phyloP scores from a whole-genome alignment of 1,284 basidiomycete species.

The Meira nashicola region DNA sequence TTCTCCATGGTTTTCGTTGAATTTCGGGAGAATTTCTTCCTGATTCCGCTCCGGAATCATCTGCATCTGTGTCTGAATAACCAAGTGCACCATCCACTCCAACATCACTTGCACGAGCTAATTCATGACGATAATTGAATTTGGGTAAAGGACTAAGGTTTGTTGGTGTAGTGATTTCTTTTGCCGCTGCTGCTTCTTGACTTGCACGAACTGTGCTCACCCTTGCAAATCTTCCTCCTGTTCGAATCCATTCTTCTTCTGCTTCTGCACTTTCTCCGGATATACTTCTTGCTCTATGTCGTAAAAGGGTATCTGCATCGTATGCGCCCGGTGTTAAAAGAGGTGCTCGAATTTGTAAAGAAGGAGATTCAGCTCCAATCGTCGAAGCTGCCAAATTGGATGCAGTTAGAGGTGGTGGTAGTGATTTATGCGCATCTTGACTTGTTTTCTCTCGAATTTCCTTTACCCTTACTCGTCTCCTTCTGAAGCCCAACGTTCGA shows the following conservation, averaged over 20 bases:
- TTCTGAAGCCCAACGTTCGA: slow-evolving; percentile 36
- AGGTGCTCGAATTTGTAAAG: slow-evolving; percentile 17
- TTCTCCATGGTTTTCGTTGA: slow-evolving; percentile 10
- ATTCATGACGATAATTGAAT: not conserved
- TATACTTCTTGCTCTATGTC: slow-evolving; percentile 33
- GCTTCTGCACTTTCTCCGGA: slow-evolving; percentile 29
- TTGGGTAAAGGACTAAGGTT: not conserved
- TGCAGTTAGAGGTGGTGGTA: not conserved
- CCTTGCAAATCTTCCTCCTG: slow-evolving; percentile 30
- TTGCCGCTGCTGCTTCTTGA: slow-evolving; percentile 6
- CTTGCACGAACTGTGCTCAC: slow-evolving; percentile 15
- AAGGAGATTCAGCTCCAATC: slow-evolving; percentile 2
- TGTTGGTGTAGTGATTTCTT: slow-evolving; percentile 8
- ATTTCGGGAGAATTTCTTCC: slow-evolving; percentile 26
- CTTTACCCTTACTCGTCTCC: slow-evolving; percentile 32
- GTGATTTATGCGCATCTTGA: not conserved
- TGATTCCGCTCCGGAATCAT: slow-evolving; percentile 37
- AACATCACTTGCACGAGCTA: slow-evolving; percentile 20
- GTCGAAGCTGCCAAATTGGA: not conserved
- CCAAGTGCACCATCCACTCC: slow-evolving; percentile 42
- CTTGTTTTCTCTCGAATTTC: not conserved
- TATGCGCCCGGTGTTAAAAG: slow-evolving; percentile 38
- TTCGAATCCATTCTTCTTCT: slow-evolving; percentile 30
- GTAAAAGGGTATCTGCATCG: slow-evolving; percentile 39
- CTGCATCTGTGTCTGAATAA: slow-evolving; percentile 30